Base-by-base conservation (phyloP, 306 rosid genomes). In the Vachellia collinsii region DNA sequence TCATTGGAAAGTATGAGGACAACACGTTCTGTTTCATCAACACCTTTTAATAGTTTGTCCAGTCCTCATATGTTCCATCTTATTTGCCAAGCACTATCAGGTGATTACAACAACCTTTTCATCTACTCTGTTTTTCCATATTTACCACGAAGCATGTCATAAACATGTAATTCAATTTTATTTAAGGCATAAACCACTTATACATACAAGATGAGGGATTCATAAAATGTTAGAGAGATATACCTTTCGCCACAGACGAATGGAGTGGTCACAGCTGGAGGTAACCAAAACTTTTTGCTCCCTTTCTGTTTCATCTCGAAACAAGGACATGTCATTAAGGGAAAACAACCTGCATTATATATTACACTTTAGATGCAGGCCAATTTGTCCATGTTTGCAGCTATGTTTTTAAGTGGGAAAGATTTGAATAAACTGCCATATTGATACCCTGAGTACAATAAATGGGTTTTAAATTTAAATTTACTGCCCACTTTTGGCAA, bases 201-300 rank as follows among this genome's bases (percentile, higher is more conserved):
- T 41, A 58, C 9, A 29, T 19, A 42, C 4, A 37, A 70, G 72
- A 72, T 9, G 69, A 74, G 65, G 76, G 53, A 19, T 47, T 58
- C 41, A 50, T 43, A 80, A 19, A 72, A 71, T 25, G 29, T 72
- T 66, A 67, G 61, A 64, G 83, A 53, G 72, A 3, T 42, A 37
- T 92, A 94, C 98, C 98, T 92, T 92, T 93, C 88, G 80, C 97
- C 97, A 94, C 25, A 94, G 65, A n/a, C 96, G 91, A 81, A 92
- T 89, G 50, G 96, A 80, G 80, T 71, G 98, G 78, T 94, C 98
- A 7, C 91, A 86, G 84, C 98, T 92, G 61, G 98, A 94, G 56
- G 98, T 89, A 59, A 86, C 92, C 88, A 92, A 85, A 81, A 91
- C 64, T 46, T 87, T 87, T 75, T 87, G 87, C 59, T 80, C 77